Evolutionary conservation across 192 early-diverging fungal genomes (phyloP).

Genomic region (Backusella luteola): DNA sequence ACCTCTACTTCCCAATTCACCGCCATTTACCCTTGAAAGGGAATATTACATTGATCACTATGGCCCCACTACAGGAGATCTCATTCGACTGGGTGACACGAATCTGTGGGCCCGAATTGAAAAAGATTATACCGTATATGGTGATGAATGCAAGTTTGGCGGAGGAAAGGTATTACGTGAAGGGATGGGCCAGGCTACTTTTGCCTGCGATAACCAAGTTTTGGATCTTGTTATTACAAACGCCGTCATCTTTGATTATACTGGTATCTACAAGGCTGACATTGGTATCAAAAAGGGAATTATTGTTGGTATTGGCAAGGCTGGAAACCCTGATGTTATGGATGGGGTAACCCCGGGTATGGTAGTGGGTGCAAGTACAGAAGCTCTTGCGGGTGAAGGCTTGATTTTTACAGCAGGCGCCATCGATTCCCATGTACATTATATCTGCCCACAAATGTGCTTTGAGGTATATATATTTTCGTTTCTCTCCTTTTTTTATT

Average conservation of each 20-base stretch:
- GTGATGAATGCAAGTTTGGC: conserved; percentile 95
- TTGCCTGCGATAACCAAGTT: conserved; percentile 59
- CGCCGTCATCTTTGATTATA: conserved; percentile 87
- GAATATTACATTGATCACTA: conserved; percentile 83
- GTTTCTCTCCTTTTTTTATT: conserved; percentile 22
- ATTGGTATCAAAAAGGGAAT: conserved; percentile 86
- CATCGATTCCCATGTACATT: conserved; percentile 92
- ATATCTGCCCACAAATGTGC: conserved; percentile 87
- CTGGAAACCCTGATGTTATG: conserved; percentile 96
- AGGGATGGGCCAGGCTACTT: conserved; percentile 88
- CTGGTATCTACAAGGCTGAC: conserved; percentile 96
- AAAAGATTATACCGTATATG: conserved; percentile 86
- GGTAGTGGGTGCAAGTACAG: conserved; percentile 84
- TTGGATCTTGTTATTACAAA: conserved; percentile 96
- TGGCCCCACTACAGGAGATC: conserved; percentile 93
- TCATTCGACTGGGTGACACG: conserved; percentile 83
- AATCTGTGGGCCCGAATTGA: conserved; percentile 84
- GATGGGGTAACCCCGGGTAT: conserved; percentile 87
- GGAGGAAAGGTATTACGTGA: conserved; percentile 91
- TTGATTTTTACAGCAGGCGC: conserved; percentile 90
- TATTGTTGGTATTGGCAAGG: conserved; percentile 91
- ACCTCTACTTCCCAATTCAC: conserved; percentile 39
- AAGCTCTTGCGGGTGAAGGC: conserved; percentile 88
- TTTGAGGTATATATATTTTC: conserved; percentile 55
- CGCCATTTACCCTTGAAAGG: conserved; percentile 70